Base-by-base conservation (phyloP, 2,329 filamentous ascomycete genomes). In the Stagonosporopsis tanaceti region DNA sequence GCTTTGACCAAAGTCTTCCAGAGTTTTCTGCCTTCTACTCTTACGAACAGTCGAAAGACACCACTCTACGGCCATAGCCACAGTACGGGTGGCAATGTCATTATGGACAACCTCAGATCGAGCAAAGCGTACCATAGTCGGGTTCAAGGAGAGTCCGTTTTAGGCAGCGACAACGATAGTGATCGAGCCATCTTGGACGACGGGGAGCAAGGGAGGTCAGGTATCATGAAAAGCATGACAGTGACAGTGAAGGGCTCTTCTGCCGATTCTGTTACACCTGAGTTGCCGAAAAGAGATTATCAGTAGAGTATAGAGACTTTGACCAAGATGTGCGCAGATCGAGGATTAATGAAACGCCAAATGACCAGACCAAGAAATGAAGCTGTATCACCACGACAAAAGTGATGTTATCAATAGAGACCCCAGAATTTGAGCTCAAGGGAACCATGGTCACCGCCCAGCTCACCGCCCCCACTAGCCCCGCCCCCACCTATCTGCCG, bases 181-280 rank as follows among this genome's bases (percentile, higher is more conserved):
- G 68, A 70, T 45, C 60, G 65, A 11, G 66, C 66, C 5, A 69
- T 70, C 9, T 20, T 70, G 20, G 41, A 39, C 14, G 50, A 53
- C 6, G 50, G 14, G 20, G 22, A 40, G 11, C 48, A 44, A 25
- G 24, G 20, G 20, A 22, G 40, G n/a, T 15, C 39, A 2, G 64
- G 68, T 6, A 71, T 71, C 22, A 63, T 62, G 58, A 67, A 66
- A 47, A 68, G 65, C 2, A 69, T 60, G 20, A 53, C 50, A 11
- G 50, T 52, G 32, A 45, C 50, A 5, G 40, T 52, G 5, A 28
- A 50, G 15, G 30, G 24, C 17, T 30, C 47, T 7, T 28, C 39
- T 7, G 39, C 11, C 4, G 30, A 37, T 6, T 15, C 30, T 11
- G 38, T 24, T 8, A 34, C 11, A 22, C n/a, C 37, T 12, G 37